phyloP scores from a whole-genome alignment of 768 basidiomycete genomes.

The Tricholoma flavovirens region DNA sequence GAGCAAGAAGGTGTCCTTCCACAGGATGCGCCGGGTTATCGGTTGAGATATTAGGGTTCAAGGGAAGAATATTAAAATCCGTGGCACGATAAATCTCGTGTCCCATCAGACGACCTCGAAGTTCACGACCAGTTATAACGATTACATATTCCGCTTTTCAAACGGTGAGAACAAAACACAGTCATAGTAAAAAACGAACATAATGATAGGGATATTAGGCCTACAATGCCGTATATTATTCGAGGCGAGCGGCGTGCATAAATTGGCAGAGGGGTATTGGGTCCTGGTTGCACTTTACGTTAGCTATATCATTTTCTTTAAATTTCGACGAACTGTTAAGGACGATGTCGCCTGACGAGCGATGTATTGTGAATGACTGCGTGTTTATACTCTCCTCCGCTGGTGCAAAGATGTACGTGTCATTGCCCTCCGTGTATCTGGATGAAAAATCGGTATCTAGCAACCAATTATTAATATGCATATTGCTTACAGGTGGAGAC shows the following conservation, averaged over 20 bases:
- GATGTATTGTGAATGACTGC: constrained; percentile 65
- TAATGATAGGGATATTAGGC: constrained; percentile 69
- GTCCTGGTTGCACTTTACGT: constrained; percentile 31
- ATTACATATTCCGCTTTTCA: constrained; percentile 89
- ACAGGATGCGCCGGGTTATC: constrained; percentile 74
- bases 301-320: constrained; percentile 2
- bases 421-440: constrained; percentile 66
- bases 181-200: constrained; percentile 33
- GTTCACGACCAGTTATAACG: constrained; percentile 77
- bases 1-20: constrained; percentile 80
- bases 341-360: constrained; percentile 69
- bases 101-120: constrained; percentile 72
- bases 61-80: constrained; percentile 86
- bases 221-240: constrained; percentile 70
- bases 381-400: constrained; percentile 48
- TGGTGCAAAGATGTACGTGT: constrained; percentile 77
- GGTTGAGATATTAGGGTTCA: constrained; percentile 65
- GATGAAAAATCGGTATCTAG: constrained; percentile 11
- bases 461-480: background rate
- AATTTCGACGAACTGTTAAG: constrained; percentile 50
- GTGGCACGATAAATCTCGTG: constrained; percentile 87
- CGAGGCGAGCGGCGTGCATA: constrained; percentile 56
- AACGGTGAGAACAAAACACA: background rate
- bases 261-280: constrained; percentile 47
- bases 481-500: constrained; percentile 59